These are phyloP conservation scores for Fusarium sarcochroum DNA, from an alignment of 2,329 filamentous ascomycete genomes.

Conservation along the genomic window DNA sequence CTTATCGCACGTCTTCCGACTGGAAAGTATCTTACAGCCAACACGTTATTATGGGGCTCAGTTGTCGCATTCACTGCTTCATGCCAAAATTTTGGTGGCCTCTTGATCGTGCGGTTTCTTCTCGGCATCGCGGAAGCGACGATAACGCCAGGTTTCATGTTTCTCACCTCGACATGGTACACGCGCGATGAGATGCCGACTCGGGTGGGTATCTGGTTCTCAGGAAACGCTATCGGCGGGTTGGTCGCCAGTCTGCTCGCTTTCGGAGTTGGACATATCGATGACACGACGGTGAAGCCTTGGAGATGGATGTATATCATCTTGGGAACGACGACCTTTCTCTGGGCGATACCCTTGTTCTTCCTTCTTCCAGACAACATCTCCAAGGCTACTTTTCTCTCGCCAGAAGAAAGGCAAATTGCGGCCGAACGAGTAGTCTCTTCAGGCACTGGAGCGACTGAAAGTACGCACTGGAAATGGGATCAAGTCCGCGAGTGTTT, in stretches of 20 bases:
- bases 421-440: constrained; percentile 63
- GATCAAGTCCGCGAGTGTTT: constrained; percentile 68
- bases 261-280: constrained; percentile 69
- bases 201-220: constrained; percentile 70
- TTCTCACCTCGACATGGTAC: constrained; percentile 70
- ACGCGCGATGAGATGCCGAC: constrained; percentile 69
- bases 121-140: constrained; percentile 69
- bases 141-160: constrained; percentile 68
- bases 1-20: constrained; percentile 63
- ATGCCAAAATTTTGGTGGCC: constrained; percentile 63
- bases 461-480: constrained; percentile 63
- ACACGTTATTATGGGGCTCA: constrained; percentile 65
- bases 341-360: constrained; percentile 65
- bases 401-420: constrained; percentile 63
- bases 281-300: constrained; percentile 57
- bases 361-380: constrained; percentile 67
- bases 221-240: constrained; percentile 64
- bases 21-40: constrained; percentile 62
- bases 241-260: constrained; percentile 65
- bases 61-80: constrained; percentile 62
- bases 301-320: constrained; percentile 73
- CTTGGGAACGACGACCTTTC: constrained; percentile 64
- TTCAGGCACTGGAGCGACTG: constrained; percentile 66
- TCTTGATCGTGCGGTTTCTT: constrained; percentile 66
- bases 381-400: constrained; percentile 70